Evolutionary conservation across 148 eudicot genomes (phyloP).

Genomic region (Chenopodium suecicum): DNA sequence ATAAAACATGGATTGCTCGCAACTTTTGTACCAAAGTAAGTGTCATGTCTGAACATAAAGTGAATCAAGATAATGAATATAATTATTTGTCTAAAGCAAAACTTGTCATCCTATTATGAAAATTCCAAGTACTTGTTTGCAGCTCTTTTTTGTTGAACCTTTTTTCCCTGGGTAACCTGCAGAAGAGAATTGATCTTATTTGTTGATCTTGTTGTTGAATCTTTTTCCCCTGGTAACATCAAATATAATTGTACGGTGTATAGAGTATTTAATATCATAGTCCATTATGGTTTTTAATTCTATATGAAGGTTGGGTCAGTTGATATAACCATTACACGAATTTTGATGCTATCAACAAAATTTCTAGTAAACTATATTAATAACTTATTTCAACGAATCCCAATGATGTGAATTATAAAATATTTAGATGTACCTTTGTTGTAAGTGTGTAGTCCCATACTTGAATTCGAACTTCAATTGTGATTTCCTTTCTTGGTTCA

Average conservation of each 20-base stretch:
- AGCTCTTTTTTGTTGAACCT: not conserved
- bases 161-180: not conserved
- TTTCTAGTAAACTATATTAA: no score
- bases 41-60: conserved; percentile 10
- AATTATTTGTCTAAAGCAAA: not conserved
- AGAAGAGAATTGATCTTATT: not conserved
- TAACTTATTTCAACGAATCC: no score
- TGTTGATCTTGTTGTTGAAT: not conserved
- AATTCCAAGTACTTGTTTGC: not conserved
- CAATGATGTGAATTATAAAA: no score
- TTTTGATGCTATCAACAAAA: no score
- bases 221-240: no score
- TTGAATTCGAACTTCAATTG: no score
- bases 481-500: no score
- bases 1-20: conserved; percentile 91
- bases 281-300: not conserved
- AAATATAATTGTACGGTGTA: no score
- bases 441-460: no score
- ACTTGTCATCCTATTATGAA: not conserved
- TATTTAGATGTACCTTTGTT: no score
- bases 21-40: conserved; percentile 93
- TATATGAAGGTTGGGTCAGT: not conserved
- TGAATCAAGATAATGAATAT: not conserved
- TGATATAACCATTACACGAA: not conserved
- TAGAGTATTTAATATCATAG: not conserved